Percentiles rank a stretch among this genome's conserved stretches.
Evolutionary conservation across 2,329 filamentous ascomycete genomes (phyloP).

Genomic region (Dissoconium aciculare): DNA sequence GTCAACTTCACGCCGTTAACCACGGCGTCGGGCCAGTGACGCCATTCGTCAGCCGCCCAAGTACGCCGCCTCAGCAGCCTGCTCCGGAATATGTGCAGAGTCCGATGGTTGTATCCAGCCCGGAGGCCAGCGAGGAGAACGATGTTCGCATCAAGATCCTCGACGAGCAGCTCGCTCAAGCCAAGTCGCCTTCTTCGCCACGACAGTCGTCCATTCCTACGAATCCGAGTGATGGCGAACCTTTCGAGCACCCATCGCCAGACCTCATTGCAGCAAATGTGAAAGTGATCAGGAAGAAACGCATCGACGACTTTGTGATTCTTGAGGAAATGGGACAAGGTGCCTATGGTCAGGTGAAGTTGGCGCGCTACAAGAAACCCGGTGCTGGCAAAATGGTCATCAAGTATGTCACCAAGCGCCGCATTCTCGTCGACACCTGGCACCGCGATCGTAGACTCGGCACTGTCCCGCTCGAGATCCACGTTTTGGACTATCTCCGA

Average conservation of each 20-base stretch:
- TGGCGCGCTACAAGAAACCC: conserved; percentile 65
- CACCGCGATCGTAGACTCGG: conserved; percentile 83
- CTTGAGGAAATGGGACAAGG: conserved; percentile 98
- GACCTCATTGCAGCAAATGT: conserved; percentile 21
- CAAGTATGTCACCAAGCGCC: conserved; percentile 93
- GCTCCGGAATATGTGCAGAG: conserved; percentile 16
- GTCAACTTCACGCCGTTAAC: conserved; percentile 69
- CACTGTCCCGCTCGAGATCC: conserved; percentile 91
- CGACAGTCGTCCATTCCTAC: conserved; percentile 9
- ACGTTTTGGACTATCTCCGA: conserved; percentile 85
- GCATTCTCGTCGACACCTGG: conserved; percentile 97
- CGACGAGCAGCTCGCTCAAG: neutral
- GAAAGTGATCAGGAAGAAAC: conserved; percentile 47
- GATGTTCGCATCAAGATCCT: neutral
- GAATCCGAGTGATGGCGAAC: conserved; percentile 16
- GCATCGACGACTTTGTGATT: conserved; percentile 78
- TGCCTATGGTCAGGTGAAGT: conserved; percentile 93
- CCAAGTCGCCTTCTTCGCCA: conserved; percentile 28
- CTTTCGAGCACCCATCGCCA: conserved; percentile 26
- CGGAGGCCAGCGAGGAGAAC: conserved; percentile 13
- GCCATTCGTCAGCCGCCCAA: conserved; percentile 46
- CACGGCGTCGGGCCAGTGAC: conserved; percentile 47
- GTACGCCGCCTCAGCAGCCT: conserved; percentile 63
- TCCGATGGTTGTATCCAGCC: conserved; percentile 21
- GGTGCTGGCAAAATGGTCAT: conserved; percentile 72